Percentiles rank a stretch among this genome's conserved stretches.
Evolutionary conservation across 306 rosid genomes (phyloP).

Genomic region (Quercus gilva): DNA sequence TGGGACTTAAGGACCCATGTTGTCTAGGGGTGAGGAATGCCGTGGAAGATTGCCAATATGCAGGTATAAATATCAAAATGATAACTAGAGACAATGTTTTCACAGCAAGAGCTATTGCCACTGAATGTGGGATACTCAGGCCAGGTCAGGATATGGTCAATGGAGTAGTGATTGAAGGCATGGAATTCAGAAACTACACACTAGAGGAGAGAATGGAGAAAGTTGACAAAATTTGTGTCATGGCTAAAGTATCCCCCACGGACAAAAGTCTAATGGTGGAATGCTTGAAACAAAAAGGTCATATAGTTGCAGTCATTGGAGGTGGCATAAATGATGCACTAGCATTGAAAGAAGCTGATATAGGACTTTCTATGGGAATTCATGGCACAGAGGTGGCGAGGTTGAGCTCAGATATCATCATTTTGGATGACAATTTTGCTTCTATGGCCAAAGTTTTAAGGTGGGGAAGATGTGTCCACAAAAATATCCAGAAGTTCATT

Average conservation of each 20-base stretch:
- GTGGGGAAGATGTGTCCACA: conserved; percentile 36
- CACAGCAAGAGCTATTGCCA: conserved; percentile 33
- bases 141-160: not conserved
- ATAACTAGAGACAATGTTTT: conserved; percentile 33
- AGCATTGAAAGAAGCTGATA: conserved; percentile 26
- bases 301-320: conserved; percentile 31
- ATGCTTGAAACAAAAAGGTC: conserved; percentile 38
- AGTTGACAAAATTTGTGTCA: conserved; percentile 32
- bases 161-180: conserved; percentile 29
- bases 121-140: conserved; percentile 31
- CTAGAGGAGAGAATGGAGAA: conserved; percentile 31
- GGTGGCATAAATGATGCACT: conserved; percentile 33
- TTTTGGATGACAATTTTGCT: conserved; percentile 32
- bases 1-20: conserved; percentile 34
- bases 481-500: conserved; percentile 32
- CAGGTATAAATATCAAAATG: conserved; percentile 29
- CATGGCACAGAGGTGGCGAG: conserved; percentile 31
- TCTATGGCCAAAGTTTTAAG: conserved; percentile 20
- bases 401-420: conserved; percentile 33
- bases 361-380: conserved; percentile 38
- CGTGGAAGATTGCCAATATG: conserved; percentile 27
- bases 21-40: conserved; percentile 22
- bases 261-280: conserved; percentile 39
- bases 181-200: conserved; percentile 28
- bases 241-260: conserved; percentile 38